Evolutionary conservation across 2,329 filamentous ascomycete genomes (phyloP).

Genomic region (Fusarium sp.): DNA sequence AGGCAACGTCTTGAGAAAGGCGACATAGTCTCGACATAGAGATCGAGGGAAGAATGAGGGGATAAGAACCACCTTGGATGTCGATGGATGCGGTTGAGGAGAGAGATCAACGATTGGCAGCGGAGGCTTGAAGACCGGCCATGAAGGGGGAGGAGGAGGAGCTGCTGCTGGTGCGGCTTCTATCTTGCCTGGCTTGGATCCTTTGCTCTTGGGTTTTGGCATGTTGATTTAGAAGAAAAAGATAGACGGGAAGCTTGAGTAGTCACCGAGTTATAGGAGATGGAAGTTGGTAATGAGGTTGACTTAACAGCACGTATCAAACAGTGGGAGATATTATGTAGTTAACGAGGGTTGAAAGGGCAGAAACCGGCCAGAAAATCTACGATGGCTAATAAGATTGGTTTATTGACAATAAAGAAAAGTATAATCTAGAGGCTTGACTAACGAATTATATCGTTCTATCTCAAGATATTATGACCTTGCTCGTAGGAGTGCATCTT

Average conservation of each 20-base stretch:
- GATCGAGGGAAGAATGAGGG: conserved; percentile 78
- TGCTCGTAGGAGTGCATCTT: background rate
- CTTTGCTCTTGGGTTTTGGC: conserved; percentile 52
- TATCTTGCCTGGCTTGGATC: conserved; percentile 42
- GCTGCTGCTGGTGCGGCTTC: conserved; percentile 34
- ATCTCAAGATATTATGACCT: too few species aligned
- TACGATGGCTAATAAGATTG: background rate
- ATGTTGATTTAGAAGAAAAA: conserved; percentile 34
- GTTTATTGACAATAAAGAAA: too few species aligned
- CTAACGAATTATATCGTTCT: too few species aligned
- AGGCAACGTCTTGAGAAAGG: conserved; percentile 75
- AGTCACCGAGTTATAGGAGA: background rate
- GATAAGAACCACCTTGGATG: conserved; percentile 76
- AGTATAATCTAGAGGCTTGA: too few species aligned
- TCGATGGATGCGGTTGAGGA: conserved; percentile 63
- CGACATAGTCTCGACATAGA: conserved; percentile 80
- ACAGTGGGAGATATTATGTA: conserved; percentile 2
- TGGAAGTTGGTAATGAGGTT: background rate
- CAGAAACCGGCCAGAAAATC: background rate
- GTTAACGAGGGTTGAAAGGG: background rate
- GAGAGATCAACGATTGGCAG: conserved; percentile 73
- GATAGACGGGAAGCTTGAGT: background rate
- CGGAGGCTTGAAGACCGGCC: conserved; percentile 77
- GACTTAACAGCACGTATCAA: background rate
- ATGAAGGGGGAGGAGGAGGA: conserved; percentile 58